Percentiles rank a stretch among this genome's conserved stretches.
These are phyloP conservation scores for Ogataea sp. DNA, from an alignment of 805 yeast genomes.

Conservation along the genomic window DNA sequence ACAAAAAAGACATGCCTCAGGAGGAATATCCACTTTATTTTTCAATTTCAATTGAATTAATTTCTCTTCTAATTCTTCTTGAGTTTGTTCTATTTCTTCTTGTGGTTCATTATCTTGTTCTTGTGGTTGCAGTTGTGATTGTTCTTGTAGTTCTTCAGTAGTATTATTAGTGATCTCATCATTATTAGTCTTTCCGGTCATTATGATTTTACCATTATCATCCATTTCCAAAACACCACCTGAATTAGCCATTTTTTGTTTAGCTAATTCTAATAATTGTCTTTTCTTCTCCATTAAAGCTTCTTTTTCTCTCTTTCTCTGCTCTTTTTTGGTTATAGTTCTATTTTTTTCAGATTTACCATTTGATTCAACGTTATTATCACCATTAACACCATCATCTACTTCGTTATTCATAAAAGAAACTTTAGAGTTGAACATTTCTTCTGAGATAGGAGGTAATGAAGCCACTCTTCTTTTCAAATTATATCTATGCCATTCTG, in stretches of 20 bases:
- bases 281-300: slow-evolving; percentile 40
- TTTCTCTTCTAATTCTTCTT: slow-evolving; percentile 30
- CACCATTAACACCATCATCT: slow-evolving; percentile 15
- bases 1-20: slow-evolving; percentile 45
- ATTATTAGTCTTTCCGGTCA: too few relatives aligned
- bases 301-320: slow-evolving; percentile 41
- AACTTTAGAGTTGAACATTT: slow-evolving; percentile 21
- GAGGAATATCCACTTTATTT: slow-evolving; percentile 39
- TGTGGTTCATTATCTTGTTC: slow-evolving; percentile 5
- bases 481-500: slow-evolving; percentile 98
- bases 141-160: slow-evolving; percentile 16
- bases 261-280: slow-evolving; percentile 39
- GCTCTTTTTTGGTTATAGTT: slow-evolving; percentile 39
- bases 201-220: slow-evolving; percentile 18
- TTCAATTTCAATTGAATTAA: slow-evolving; percentile 36
- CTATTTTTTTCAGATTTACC: slow-evolving; percentile 10
- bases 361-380: not conserved
- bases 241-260: slow-evolving; percentile 28
- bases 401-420: slow-evolving; percentile 9
- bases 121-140: slow-evolving; percentile 6
- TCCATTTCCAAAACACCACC: slow-evolving; percentile 17
- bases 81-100: slow-evolving; percentile 5
- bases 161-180: too few relatives aligned
- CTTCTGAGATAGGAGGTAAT: slow-evolving; percentile 51
- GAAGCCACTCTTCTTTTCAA: slow-evolving; percentile 87